Conservation (phyloP, 2,329 filamentous ascomycete species). For the Cladophialophora exuberans region DNA sequence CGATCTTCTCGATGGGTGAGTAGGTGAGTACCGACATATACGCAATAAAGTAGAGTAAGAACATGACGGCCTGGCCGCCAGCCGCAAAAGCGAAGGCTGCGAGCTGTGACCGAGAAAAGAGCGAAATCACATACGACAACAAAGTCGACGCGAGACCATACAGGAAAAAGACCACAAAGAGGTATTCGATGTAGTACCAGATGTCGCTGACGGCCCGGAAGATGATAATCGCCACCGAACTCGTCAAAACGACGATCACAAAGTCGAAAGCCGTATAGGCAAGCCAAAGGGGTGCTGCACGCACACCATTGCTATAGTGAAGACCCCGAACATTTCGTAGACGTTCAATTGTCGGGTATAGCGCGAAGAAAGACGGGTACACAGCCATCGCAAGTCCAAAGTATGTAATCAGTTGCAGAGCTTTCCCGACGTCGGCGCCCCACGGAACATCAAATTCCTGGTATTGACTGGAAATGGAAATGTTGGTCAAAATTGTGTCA, state of each 20-base stretch:
- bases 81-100: slow-evolving; percentile 83
- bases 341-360: slow-evolving; percentile 87
- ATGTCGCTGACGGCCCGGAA: slow-evolving; percentile 65
- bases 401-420: slow-evolving; percentile 79
- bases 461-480: slow-evolving; percentile 72
- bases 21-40: slow-evolving; percentile 77
- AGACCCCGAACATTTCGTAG: slow-evolving; percentile 77
- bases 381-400: slow-evolving; percentile 76
- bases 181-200: slow-evolving; percentile 79
- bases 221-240: slow-evolving; percentile 68
- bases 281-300: slow-evolving; percentile 79
- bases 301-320: slow-evolving; percentile 89
- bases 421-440: slow-evolving; percentile 68
- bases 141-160: slow-evolving; percentile 80
- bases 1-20: slow-evolving; percentile 69
- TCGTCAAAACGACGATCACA: slow-evolving; percentile 68
- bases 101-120: slow-evolving; percentile 77
- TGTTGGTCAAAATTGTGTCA: slow-evolving; percentile 67
- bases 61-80: slow-evolving; percentile 72
- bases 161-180: slow-evolving; percentile 79
- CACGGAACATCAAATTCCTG: slow-evolving; percentile 76
- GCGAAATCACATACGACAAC: slow-evolving; percentile 77
- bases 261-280: slow-evolving; percentile 85
- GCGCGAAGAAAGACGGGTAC: slow-evolving; percentile 82
- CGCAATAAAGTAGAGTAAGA: slow-evolving; percentile 71